Evolutionary conservation across 2,329 filamentous ascomycete species (phyloP), one percentile per base, ranked within the genome.

Genomic region (Diplodia scrobiculata): DNA sequence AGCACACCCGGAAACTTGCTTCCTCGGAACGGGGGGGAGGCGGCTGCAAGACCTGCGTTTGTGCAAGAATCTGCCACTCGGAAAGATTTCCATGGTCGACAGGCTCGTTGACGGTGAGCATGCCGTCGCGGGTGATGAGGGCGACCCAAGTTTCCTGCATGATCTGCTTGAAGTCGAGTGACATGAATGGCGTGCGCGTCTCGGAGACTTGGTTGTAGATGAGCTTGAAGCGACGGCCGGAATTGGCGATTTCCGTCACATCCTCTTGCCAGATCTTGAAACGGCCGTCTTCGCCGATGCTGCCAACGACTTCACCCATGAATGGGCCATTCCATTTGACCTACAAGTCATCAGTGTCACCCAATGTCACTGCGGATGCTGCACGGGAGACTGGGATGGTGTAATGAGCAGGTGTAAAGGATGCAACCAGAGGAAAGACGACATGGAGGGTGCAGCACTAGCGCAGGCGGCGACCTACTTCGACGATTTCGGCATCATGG

Each of bases 241-340:
- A 87, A 67, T 84, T 83, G 0, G 89, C 88, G 1, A 90, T 84
- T 58, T 95, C 90, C 1, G 89, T 90, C 17, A 90, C 88, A 78
- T 97, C 92, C 79, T 97, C 94, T 68, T 91, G 89, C 94, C 94
- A 98, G 70, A 98, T 84, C 75, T 92, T 91, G 81, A 96, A 92
- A 76, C 89, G 89, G 73, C 94, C 91, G 73, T 97, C 94, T 73
- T 94, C 90, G 69, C 91, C 92, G 67, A 97, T 90, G 64, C 91
- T 96, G 66, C 89, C 93, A 71, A 98, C 83, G 72, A 96, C 86
- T 74, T 95, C 92, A 71, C 95, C 95, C 67, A 95, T 88, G 69
- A 91, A 94, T 0, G 92, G 91, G 0, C 92, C 91, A 66, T 96
- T 91, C 93, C 94, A 98, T 83, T 95, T 91, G 65, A 96, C 88